Conservation (phyloP, 2,329 filamentous ascomycete genomes). For the Fragosphaeria purpurea region DNA sequence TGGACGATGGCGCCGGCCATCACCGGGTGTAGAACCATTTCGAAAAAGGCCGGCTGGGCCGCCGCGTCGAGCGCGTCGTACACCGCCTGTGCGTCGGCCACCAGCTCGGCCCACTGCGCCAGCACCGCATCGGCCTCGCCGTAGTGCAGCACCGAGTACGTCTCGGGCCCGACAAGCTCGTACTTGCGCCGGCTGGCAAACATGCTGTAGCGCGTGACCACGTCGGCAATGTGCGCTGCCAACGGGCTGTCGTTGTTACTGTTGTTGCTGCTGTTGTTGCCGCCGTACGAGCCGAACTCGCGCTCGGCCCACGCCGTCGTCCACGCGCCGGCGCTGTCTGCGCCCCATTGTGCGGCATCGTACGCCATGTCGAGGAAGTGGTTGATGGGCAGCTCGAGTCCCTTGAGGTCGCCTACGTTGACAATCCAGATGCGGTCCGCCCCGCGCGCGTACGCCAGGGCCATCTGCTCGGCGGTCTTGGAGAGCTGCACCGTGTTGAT, state of each 20-base stretch:
- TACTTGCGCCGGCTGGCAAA: conserved; percentile 50
- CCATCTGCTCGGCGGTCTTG: conserved; percentile 52
- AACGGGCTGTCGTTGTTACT: conserved; percentile 19
- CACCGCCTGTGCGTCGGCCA: conserved; percentile 42
- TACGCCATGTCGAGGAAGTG: conserved; percentile 62
- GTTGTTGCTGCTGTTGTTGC: conserved; percentile 25
- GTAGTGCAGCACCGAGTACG: conserved; percentile 54
- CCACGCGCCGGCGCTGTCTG: conserved; percentile 44
- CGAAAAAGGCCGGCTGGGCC: conserved; percentile 49
- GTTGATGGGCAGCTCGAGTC: conserved; percentile 52
- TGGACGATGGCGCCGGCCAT: conserved; percentile 47
- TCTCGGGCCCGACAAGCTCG: conserved; percentile 48
- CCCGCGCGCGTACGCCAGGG: conserved; percentile 46
- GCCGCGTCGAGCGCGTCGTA: conserved; percentile 41
- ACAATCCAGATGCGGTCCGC: conserved; percentile 56
- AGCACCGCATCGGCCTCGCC: conserved; percentile 51
- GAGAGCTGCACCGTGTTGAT: conserved; percentile 55
- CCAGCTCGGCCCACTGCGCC: conserved; percentile 43
- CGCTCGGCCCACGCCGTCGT: conserved; percentile 40
- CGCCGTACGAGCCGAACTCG: conserved; percentile 36
- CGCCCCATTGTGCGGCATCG: conserved; percentile 46
- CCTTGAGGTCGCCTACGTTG: conserved; percentile 58
- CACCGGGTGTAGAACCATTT: conserved; percentile 51
- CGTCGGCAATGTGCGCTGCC: conserved; percentile 36
- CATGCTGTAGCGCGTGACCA: conserved; percentile 46